These are phyloP conservation scores for Mycosarcoma mackinlayi DNA, from an alignment of 1,284 basidiomycete genomes.

Conservation along the genomic window DNA sequence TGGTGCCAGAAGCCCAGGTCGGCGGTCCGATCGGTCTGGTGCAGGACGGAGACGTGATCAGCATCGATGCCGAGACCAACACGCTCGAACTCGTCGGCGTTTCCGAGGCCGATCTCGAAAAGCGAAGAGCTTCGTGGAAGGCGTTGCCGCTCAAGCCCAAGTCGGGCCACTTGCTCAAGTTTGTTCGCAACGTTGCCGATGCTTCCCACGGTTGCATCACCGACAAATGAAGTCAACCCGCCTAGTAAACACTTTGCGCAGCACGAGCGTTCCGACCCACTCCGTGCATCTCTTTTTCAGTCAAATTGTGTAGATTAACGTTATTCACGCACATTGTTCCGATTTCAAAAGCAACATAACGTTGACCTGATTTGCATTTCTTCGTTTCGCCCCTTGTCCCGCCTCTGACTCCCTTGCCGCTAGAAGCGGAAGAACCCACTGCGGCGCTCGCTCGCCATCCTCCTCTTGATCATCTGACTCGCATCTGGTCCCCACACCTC, in stretches of 20 bases:
- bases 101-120: conserved; percentile 77
- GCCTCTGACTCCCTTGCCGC: not conserved
- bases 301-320: too few relatives aligned
- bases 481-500: conserved; percentile 63
- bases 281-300: not conserved
- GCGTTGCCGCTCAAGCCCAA: conserved; percentile 85
- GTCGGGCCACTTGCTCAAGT: conserved; percentile 73
- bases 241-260: not conserved
- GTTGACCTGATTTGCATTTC: too few relatives aligned
- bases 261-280: too few relatives aligned
- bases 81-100: conserved; percentile 78
- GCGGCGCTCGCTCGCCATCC: conserved; percentile 58
- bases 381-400: not conserved
- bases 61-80: conserved; percentile 81
- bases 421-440: conserved; percentile 50
- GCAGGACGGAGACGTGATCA: conserved; percentile 84
- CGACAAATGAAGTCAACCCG: conserved; percentile 73
- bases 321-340: too few relatives aligned
- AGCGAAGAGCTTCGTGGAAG: conserved; percentile 77
- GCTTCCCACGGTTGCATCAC: conserved; percentile 85
- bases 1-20: conserved; percentile 89
- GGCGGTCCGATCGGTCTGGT: conserved; percentile 92
- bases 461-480: conserved; percentile 48
- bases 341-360: too few relatives aligned
- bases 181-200: conserved; percentile 72